A percentile compares a stretch with the other conserved stretches of the same genome.
Evolutionary conservation across 306 rosid species (phyloP).

Genomic region (Dryas octopetala): DNA sequence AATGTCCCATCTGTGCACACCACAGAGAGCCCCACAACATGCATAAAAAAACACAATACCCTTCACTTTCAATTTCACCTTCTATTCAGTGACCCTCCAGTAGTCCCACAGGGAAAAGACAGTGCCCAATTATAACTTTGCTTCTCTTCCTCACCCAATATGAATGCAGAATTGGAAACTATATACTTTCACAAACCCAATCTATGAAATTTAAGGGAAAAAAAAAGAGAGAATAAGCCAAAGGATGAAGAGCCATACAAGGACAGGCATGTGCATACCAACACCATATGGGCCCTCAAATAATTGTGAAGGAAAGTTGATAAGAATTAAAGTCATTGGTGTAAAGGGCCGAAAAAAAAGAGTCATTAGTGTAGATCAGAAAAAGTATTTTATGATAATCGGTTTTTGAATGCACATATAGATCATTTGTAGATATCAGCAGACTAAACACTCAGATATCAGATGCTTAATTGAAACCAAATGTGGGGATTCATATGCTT

Average conservation of each 20-base stretch:
- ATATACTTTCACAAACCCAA: background rate
- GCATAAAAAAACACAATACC: conserved; percentile 28
- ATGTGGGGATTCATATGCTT: background rate
- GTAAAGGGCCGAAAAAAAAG: background rate
- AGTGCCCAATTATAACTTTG: conserved; percentile 8
- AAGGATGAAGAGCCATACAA: background rate
- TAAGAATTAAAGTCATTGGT: background rate
- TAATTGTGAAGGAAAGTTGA: background rate
- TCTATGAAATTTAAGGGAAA: background rate
- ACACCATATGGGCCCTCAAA: background rate
- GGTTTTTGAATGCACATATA: background rate
- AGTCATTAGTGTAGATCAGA: background rate
- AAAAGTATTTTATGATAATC: background rate
- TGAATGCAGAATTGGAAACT: background rate
- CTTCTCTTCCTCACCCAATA: conserved; percentile 6
- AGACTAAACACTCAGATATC: background rate
- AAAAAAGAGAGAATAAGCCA: background rate
- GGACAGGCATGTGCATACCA: background rate
- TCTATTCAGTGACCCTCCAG: conserved; percentile 12
- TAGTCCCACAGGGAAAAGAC: background rate
- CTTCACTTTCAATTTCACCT: conserved; percentile 20
- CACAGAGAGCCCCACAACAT: conserved; percentile 43
- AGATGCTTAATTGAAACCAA: conserved; percentile 6
- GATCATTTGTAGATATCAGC: background rate
- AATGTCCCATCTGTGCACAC: conserved; percentile 32